Percentiles rank a stretch among this genome's conserved stretches.
These are phyloP conservation scores for Mortierella antarctica DNA, from an alignment of 192 early-diverging fungal genomes.

Conservation along the genomic window DNA sequence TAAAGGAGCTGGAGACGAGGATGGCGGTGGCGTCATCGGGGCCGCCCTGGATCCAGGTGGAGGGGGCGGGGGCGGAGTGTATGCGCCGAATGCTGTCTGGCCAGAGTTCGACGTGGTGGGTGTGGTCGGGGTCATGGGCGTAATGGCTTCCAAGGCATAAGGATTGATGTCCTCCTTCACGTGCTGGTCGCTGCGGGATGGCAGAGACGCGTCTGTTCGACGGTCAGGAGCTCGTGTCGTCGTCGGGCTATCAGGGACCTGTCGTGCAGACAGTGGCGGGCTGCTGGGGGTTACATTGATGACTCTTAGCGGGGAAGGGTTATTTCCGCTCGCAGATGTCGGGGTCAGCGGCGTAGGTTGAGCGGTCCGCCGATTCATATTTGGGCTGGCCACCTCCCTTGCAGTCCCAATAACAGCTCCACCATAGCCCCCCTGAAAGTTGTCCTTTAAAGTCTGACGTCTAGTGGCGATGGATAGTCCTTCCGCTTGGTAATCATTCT, in stretches of 20 bases:
- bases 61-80: constrained; percentile 24
- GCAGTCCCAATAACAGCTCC: constrained; percentile 28
- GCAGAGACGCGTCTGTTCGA: constrained; percentile 6
- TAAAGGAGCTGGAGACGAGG: background rate
- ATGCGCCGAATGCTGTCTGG: background rate
- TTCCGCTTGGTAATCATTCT: constrained; percentile 30
- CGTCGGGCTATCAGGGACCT: background rate
- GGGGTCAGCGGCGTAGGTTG: constrained; percentile 28
- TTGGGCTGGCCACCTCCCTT: constrained; percentile 16
- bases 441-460: constrained; percentile 41
- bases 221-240: background rate
- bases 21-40: constrained; percentile 7
- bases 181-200: background rate
- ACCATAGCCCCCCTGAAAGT: constrained; percentile 46
- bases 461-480: constrained; percentile 31
- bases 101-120: background rate
- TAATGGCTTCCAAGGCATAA: constrained; percentile 42
- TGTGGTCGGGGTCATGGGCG: background rate
- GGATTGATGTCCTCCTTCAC: constrained; percentile 17
- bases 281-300: constrained; percentile 35
- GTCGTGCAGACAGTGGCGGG: constrained; percentile 17
- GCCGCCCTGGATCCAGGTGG: background rate
- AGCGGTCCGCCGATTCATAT: constrained; percentile 18
- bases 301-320: constrained; percentile 34
- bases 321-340: background rate